Conservation (phyloP, 116 monocot species). For the Iris pallida region DNA sequence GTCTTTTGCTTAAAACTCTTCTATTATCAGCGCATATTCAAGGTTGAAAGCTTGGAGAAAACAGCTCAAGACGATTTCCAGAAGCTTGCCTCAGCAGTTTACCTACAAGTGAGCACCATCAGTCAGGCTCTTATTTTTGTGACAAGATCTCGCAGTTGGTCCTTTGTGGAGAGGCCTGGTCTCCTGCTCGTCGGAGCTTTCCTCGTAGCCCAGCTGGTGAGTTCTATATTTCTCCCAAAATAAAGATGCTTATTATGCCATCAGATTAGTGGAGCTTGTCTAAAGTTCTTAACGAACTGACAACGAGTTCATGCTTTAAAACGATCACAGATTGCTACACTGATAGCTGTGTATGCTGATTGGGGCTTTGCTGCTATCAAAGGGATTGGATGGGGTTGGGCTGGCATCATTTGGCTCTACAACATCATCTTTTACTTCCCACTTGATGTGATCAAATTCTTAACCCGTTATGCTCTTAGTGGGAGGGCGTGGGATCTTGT, state of each 20-base stretch:
- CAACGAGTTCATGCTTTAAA: not conserved
- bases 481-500: constrained; percentile 93
- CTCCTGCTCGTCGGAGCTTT: constrained; percentile 32
- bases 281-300: too few relatives aligned
- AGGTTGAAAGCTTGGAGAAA: constrained; percentile 90
- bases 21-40: constrained; percentile 51
- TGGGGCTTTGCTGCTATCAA: constrained; percentile 87
- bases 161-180: constrained; percentile 32
- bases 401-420: constrained; percentile 88
- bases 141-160: constrained; percentile 36
- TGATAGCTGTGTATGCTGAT: constrained; percentile 89
- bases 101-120: constrained; percentile 38
- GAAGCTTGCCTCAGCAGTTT: constrained; percentile 33
- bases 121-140: constrained; percentile 41
- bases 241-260: not conserved
- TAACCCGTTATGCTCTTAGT: constrained; percentile 80
- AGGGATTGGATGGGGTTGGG: constrained; percentile 98
- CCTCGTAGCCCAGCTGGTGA: constrained; percentile 32
- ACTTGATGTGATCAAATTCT: constrained; percentile 85
- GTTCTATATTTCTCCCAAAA: not conserved
- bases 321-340: constrained; percentile 67
- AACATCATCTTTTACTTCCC: constrained; percentile 80
- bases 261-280: too few relatives aligned
- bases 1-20: constrained; percentile 3
- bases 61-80: constrained; percentile 50